A percentile compares a stretch with the other conserved stretches of the same genome.
Conservation (phyloP, 1,284 basidiomycete genomes). For the Ustilago shanxiensis region DNA sequence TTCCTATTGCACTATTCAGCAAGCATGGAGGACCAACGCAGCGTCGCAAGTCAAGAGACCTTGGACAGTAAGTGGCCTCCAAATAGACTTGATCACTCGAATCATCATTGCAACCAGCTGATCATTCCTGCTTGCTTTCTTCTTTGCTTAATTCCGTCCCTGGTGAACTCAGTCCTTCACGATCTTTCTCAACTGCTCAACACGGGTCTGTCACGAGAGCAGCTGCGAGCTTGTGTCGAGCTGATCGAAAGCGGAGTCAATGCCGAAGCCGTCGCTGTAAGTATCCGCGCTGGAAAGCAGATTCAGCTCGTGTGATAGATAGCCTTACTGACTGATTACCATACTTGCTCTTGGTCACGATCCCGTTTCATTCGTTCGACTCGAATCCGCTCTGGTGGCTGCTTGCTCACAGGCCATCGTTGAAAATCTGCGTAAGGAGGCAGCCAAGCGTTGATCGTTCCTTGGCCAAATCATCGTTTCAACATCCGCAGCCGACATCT, state of each 20-base stretch:
- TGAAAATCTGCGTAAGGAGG: slow-evolving; percentile 50
- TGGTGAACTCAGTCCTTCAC: slow-evolving; percentile 76
- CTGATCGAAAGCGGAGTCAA: slow-evolving; percentile 88
- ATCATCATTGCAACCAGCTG: slow-evolving; percentile 71
- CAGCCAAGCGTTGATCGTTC: slow-evolving; percentile 21
- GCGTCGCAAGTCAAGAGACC: slow-evolving; percentile 37
- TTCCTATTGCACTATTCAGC: too few relatives aligned
- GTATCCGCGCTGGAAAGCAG: slow-evolving; percentile 64
- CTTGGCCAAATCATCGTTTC: not conserved
- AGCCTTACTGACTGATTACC: too few relatives aligned
- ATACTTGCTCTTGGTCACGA: not conserved
- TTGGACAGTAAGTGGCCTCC: slow-evolving; percentile 54
- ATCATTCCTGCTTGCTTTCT: slow-evolving; percentile 72
- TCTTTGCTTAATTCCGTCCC: too few relatives aligned
- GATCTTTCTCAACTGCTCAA: slow-evolving; percentile 86
- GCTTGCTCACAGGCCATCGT: slow-evolving; percentile 25
- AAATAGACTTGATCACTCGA: not conserved
- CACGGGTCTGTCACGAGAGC: slow-evolving; percentile 83
- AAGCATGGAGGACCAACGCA: slow-evolving; percentile 39
- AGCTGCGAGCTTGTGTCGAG: slow-evolving; percentile 82
- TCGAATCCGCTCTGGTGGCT: too few relatives aligned
- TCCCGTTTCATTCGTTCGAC: not conserved
- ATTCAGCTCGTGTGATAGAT: too few relatives aligned
- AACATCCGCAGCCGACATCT: not conserved
- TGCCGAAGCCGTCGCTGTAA: slow-evolving; percentile 84